These are phyloP conservation scores for Bonia amplexicaulis DNA, from an alignment of 176 grass and related monocot genomes.

Conservation along the genomic window DNA sequence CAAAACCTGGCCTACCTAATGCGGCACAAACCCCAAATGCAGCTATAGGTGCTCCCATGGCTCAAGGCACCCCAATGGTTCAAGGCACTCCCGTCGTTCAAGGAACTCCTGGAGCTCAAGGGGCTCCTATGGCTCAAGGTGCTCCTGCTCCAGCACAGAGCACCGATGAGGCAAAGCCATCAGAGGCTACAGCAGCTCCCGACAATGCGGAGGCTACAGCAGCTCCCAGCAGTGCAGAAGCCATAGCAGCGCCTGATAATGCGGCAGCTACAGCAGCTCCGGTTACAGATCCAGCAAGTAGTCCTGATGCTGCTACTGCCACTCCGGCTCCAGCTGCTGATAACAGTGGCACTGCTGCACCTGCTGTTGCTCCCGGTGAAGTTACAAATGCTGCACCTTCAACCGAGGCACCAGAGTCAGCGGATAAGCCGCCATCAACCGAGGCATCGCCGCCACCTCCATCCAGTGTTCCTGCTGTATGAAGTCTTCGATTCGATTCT, in stretches of 20 bases:
- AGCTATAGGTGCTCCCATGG: slow-evolving; percentile 35
- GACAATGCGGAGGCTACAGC: slow-evolving; percentile 11
- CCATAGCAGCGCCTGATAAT: not conserved
- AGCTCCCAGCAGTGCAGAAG: not conserved
- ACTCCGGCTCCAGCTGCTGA: slow-evolving; percentile 11
- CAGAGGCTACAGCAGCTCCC: slow-evolving; percentile 13
- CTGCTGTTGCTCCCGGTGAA: slow-evolving; percentile 9
- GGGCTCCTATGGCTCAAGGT: not conserved
- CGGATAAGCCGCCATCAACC: slow-evolving; percentile 26
- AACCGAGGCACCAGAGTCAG: slow-evolving; percentile 1
- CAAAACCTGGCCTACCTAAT: slow-evolving; percentile 36
- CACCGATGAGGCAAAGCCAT: slow-evolving; percentile 28
- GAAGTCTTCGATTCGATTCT: slow-evolving; percentile 25
- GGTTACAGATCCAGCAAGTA: slow-evolving; percentile 9
- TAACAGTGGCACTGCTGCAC: not conserved
- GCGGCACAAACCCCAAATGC: slow-evolving; percentile 28
- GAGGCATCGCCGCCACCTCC: slow-evolving; percentile 13
- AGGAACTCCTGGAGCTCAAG: not conserved
- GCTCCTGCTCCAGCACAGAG: slow-evolving; percentile 22
- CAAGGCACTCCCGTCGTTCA: slow-evolving; percentile 17
- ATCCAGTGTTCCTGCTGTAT: slow-evolving; percentile 27
- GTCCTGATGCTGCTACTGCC: slow-evolving; percentile 12
- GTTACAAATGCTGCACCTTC: not conserved
- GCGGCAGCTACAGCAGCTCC: slow-evolving; percentile 7
- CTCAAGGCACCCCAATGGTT: slow-evolving; percentile 15